Percentiles rank a stretch among this genome's conserved stretches.
phyloP scores from a whole-genome alignment of 2,329 filamentous ascomycete species.

The Colletotrichum simmondsii region DNA sequence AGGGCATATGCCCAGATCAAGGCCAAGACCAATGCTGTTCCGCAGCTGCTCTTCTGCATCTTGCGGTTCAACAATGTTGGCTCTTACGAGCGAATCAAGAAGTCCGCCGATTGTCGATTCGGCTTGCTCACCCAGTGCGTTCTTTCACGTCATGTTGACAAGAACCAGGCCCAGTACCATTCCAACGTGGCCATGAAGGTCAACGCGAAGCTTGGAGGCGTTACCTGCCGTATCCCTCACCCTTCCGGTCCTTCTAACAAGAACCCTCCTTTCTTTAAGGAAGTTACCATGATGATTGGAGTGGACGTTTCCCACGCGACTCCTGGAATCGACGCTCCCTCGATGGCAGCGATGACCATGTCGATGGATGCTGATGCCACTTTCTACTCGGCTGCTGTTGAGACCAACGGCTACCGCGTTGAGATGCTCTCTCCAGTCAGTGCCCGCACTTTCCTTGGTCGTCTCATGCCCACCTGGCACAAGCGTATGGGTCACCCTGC shows the following conservation, averaged over 20 bases:
- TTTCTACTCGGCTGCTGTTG: slow-evolving; percentile 81
- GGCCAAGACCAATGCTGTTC: slow-evolving; percentile 63
- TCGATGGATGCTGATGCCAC: slow-evolving; percentile 78
- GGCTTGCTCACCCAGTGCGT: slow-evolving; percentile 88
- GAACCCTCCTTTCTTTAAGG: slow-evolving; percentile 50
- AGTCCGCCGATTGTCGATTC: slow-evolving; percentile 85
- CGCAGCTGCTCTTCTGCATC: slow-evolving; percentile 85
- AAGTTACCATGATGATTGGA: slow-evolving; percentile 72
- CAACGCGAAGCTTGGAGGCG: slow-evolving; percentile 92
- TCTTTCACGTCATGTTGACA: slow-evolving; percentile 75
- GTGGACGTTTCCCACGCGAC: slow-evolving; percentile 89
- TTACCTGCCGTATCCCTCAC: slow-evolving; percentile 65
- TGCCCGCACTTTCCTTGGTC: slow-evolving; percentile 72
- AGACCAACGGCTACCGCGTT: slow-evolving; percentile 84
- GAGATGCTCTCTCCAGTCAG: slow-evolving; percentile 82
- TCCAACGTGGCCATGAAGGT: slow-evolving; percentile 98
- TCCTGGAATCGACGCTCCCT: slow-evolving; percentile 74
- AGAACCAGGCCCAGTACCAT: slow-evolving; percentile 83
- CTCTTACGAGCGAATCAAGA: slow-evolving; percentile 88
- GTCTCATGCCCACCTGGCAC: slow-evolving; percentile 74
- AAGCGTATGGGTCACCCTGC: slow-evolving; percentile 56
- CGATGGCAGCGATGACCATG: slow-evolving; percentile 88
- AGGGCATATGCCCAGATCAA: slow-evolving; percentile 66
- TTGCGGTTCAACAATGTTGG: slow-evolving; percentile 77
- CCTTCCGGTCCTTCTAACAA: slow-evolving; percentile 30